Evolutionary conservation across 805 yeast genomes (phyloP), one percentile per base, ranked within the genome.

Genomic region (Lipomyces sp.): DNA sequence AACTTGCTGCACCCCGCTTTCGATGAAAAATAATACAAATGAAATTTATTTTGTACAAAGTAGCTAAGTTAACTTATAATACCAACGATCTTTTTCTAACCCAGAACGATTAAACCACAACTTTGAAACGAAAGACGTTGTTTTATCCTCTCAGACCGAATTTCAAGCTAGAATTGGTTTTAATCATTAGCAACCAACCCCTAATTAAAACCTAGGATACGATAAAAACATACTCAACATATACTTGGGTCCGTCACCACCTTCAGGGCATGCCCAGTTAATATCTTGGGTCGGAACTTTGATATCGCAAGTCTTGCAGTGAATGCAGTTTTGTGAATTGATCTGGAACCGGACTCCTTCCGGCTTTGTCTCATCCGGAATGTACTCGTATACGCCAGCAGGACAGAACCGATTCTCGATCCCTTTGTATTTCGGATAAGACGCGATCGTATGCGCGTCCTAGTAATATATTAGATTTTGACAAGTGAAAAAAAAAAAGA

Each of bases 211-310:
- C 13, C 13, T 10, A 37, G 3, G 4, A 37, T 37, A 37, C 0
- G 15, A 3, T 37, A 11, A 37, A 35, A 37, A 60, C 64, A 18
- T 61, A 61, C 64, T 61, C 37, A 63, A 59, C 37, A 59, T 48
- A 53, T 95, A 95, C 78, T 95, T 95, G 64, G 99, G 99, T 13
- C 99, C 99, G 77, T 90, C 99, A 37, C 98, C 98, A 68, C 99
- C 98, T 81, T 95, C 98, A 6, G 99, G 99, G n/a, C 92, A 97
- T 11, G 87, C 85, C 99, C 99, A 95, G 75, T 86, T 84, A 69
- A 95, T 95, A 75, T 93, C 97, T 79, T 94, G 97, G 0, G 91
- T 83, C 6, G 99, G 99, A 8, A 89, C 96, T 79, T 95, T 95
- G 77, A 95, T 95, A 79, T 95, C 99, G 82, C 99, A 69, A 15